Percentiles rank a stretch among this genome's conserved stretches.
phyloP scores from a whole-genome alignment of 2,329 filamentous ascomycete genomes.

The Claviceps spartinae region DNA sequence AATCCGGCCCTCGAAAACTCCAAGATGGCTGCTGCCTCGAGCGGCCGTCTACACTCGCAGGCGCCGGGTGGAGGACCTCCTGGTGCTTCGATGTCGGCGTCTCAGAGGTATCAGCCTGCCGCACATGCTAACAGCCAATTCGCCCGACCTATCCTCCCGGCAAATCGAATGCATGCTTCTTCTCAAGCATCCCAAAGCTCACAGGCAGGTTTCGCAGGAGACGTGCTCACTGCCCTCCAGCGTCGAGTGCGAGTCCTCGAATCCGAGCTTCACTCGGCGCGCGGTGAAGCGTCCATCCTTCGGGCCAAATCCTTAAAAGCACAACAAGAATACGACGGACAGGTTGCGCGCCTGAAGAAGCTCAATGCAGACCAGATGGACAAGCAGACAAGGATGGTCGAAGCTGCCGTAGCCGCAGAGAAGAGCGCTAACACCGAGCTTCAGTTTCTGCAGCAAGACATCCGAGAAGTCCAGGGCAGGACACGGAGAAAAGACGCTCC shows the following conservation, averaged over 20 bases:
- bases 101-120: slow-evolving; percentile 17
- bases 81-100: slow-evolving; percentile 14
- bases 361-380: slow-evolving; percentile 49
- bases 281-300: slow-evolving; percentile 64
- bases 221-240: slow-evolving; percentile 33
- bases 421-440: slow-evolving; percentile 55
- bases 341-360: slow-evolving; percentile 48
- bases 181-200: slow-evolving; percentile 11
- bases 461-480: slow-evolving; percentile 43
- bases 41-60: slow-evolving; percentile 7
- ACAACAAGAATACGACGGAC: slow-evolving; percentile 46
- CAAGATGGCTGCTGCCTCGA: slow-evolving; percentile 7
- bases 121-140: slow-evolving; percentile 23
- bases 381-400: slow-evolving; percentile 49
- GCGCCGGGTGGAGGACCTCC: slow-evolving; percentile 7
- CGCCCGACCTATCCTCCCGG: slow-evolving; percentile 20
- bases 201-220: slow-evolving; percentile 13
- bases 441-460: slow-evolving; percentile 59
- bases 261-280: slow-evolving; percentile 45
- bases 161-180: slow-evolving; percentile 10
- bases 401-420: slow-evolving; percentile 50
- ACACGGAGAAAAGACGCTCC: slow-evolving; percentile 31
- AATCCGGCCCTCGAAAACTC: slow-evolving; percentile 19
- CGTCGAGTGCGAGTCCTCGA: slow-evolving; percentile 39
- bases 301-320: slow-evolving; percentile 53